phyloP scores from a whole-genome alignment of 139 green algal genomes.

The Edaphochlamys debaryana region DNA sequence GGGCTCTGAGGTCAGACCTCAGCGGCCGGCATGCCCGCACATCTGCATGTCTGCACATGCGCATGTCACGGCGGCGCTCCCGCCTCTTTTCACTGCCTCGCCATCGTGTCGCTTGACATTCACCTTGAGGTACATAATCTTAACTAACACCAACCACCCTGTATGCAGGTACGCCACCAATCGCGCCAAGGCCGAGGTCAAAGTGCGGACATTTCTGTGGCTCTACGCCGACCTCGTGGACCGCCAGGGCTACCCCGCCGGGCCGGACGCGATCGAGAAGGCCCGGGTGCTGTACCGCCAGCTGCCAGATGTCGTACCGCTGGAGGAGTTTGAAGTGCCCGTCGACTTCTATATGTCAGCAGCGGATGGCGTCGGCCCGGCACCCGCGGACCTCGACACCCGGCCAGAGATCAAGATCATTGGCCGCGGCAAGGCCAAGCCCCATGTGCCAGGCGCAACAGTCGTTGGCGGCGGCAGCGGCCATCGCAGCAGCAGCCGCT shows the following conservation, averaged over 20 bases:
- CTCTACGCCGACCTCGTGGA: constrained; percentile 40
- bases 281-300: constrained; percentile 10
- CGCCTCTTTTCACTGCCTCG: too few relatives aligned
- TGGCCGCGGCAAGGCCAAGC: constrained; percentile 37
- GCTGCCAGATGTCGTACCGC: constrained; percentile 14
- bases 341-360: constrained; percentile 16
- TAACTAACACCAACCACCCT: too few relatives aligned
- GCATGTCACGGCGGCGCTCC: too few relatives aligned
- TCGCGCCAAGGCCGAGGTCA: constrained; percentile 54
- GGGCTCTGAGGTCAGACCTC: too few relatives aligned
- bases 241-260: constrained; percentile 1
- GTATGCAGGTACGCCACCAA: constrained; percentile 60
- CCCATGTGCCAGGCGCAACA: constrained; percentile 12
- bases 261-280: constrained; percentile 7
- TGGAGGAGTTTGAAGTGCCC: constrained; percentile 42
- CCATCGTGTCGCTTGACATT: too few relatives aligned
- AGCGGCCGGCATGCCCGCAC: too few relatives aligned
- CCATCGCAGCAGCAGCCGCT: too few relatives aligned
- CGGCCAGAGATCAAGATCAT: constrained; percentile 41
- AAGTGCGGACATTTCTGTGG: constrained; percentile 49
- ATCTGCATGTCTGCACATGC: too few relatives aligned
- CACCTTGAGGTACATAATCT: too few relatives aligned
- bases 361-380: not conserved
- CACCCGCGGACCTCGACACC: not conserved
- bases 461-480: not conserved